Base-by-base conservation (phyloP, 495 filamentous ascomycete species). In the Trichoderma erinaceum region DNA sequence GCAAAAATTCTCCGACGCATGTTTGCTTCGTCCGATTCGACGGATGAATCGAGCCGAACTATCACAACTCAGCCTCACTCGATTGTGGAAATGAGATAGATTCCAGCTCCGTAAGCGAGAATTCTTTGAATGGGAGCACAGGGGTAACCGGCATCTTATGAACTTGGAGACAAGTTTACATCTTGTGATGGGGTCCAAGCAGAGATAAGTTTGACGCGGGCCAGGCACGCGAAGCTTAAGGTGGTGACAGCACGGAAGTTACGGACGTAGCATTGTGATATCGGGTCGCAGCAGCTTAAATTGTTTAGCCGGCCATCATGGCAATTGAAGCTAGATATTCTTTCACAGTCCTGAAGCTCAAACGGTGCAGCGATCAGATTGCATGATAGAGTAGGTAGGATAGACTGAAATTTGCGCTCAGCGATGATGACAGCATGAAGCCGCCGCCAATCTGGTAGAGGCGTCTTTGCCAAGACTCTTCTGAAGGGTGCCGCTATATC, bases 371-470 rank as follows among this genome's bases (percentile, higher is more conserved):
- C 48, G 21, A 21, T 52, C 48, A 23, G 21, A 23, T 21, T 25
- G 10, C n/a, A 52, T 7, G 48, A 52, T 2, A 21, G 3, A 21
- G 48, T 1, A 61, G 25, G 25, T 58, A 25, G 4, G 23, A 13
- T 61, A 61, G 56, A 61, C 56, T 61, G 56, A 61, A 61, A 25
- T 61, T 61, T 61, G 56, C 56, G 56, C 56, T 61, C 27, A 12
- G 56, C 25, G 4, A 32, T 11, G 56, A 61, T 61, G 56, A 61
- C 56, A 5, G 56, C 56, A 61, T 29, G 27, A 32, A 32, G 56
- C 25, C 29, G 56, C 56, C 56, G 27, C 56, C 23, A 61, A 32
- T 29, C 25, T 35, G 15, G 56, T 18, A 32, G 27, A 32, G 56
- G 56, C 23, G 25, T 38, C 18, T 18, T 32, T 21, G 56, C 48